phyloP scores from a whole-genome alignment of 2,329 filamentous ascomycete genomes.

The Beauveria scarabaeidicola region DNA sequence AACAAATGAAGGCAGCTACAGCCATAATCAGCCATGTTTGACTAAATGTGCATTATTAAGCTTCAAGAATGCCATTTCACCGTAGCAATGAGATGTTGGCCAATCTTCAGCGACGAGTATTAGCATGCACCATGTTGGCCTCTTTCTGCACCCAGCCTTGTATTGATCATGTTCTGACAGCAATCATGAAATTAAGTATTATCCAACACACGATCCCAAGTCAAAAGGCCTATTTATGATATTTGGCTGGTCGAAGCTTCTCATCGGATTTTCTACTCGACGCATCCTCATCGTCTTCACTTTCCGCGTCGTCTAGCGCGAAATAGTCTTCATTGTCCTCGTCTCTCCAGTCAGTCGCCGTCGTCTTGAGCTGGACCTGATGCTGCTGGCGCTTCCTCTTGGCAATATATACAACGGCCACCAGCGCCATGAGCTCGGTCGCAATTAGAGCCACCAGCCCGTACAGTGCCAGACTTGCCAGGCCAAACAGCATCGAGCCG shows the following conservation, averaged over 20 bases:
- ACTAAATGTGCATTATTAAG: too few relatives aligned
- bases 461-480: not conserved
- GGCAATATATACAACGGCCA: constrained; percentile 1
- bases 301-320: constrained; percentile 4
- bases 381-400: not conserved
- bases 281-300: constrained; percentile 8
- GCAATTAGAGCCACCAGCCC: not conserved
- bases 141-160: not conserved
- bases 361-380: not conserved
- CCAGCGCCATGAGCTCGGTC: constrained; percentile 1
- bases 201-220: not conserved
- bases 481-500: constrained; percentile 3
- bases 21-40: too few relatives aligned
- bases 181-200: not conserved
- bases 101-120: too few relatives aligned
- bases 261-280: constrained; percentile 2
- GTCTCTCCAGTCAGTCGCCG: constrained; percentile 4
- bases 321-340: constrained; percentile 8
- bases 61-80: too few relatives aligned
- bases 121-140: too few relatives aligned
- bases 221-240: constrained; percentile 1
- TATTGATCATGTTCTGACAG: not conserved
- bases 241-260: constrained; percentile 5
- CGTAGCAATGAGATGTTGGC: too few relatives aligned
- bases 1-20: too few relatives aligned